Percentiles rank a stretch among this genome's conserved stretches.
Evolutionary conservation across 2,329 filamentous ascomycete species (phyloP).

Genomic region (Knufia fluminis): DNA sequence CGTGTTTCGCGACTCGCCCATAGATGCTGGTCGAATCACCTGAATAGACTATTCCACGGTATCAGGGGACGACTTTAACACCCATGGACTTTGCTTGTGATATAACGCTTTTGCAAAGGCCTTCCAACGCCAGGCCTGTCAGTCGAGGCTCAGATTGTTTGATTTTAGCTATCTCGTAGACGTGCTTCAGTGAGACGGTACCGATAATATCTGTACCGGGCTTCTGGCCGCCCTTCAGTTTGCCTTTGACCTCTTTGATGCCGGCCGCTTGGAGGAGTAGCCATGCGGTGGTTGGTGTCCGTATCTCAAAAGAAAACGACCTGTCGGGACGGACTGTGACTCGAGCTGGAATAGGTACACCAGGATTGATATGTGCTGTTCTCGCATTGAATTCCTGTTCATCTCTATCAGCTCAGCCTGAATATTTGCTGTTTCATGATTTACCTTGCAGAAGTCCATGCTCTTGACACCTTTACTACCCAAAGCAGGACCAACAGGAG

Average conservation of each 20-base stretch:
- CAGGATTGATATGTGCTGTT: conserved; percentile 71
- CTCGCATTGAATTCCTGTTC: conserved; percentile 89
- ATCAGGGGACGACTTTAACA: conserved; percentile 57
- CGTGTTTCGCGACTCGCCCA: not conserved
- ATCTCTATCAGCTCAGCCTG: conserved; percentile 9
- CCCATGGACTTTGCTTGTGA: conserved; percentile 68
- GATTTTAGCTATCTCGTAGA: conserved; percentile 96
- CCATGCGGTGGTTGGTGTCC: conserved; percentile 89
- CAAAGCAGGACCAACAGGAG: conserved; percentile 89
- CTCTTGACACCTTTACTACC: conserved; percentile 97
- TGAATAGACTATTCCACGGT: not conserved
- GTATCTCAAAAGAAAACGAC: conserved; percentile 84
- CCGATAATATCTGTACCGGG: conserved; percentile 73
- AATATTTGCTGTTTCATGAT: conserved; percentile 9
- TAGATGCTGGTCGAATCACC: not conserved
- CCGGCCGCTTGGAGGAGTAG: conserved; percentile 77
- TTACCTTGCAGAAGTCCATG: conserved; percentile 98
- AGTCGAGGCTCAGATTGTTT: conserved; percentile 72
- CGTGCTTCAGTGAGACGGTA: conserved; percentile 81
- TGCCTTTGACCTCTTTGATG: conserved; percentile 61
- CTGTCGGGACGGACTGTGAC: conserved; percentile 89
- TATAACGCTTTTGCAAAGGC: conserved; percentile 64
- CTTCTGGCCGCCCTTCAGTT: conserved; percentile 63
- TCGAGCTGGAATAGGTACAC: conserved; percentile 80
- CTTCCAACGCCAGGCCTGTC: conserved; percentile 61